Evolutionary conservation across 192 early-diverging fungal species (phyloP), one percentile per base, ranked within the genome.

Genomic region (Irineochytrium annulatum): DNA sequence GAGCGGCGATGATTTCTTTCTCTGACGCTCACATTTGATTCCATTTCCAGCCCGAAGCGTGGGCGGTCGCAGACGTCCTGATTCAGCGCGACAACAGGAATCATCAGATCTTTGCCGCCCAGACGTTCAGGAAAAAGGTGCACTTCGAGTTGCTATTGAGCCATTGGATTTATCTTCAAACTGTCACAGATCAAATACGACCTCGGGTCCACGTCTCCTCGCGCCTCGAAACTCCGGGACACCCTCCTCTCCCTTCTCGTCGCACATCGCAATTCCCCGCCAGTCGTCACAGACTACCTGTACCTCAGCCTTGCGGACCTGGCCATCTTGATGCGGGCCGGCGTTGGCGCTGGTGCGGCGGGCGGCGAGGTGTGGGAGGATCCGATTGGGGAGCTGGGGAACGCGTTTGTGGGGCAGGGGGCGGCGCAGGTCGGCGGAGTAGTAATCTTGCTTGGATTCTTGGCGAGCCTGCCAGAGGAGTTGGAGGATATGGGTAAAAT

Each of bases 81-180:
- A 71, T 97, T 16, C 81, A 79, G 43, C 60, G 76, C 24, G 74
- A 80, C 1, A 71, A 67, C 3, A 55, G 81, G 26, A 77, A 78
- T 2, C 54, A 65, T 0, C 89, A 91, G 53, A 63, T 94, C 3
- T 97, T 97, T 86, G 90, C 93, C 1, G 94, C 94, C 5, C 95
- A 97, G 70, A 97, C 91, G 14, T 75, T 97, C 49, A 77, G 92
- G 26, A 87, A 90, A 72, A 97, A 97, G 82, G 87, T 87, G 59
- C 16, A 11, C 8, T 14, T 45, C 26, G 16, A 27, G 11, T 73
- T 33, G 24, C 1, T 22, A 13, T 29, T 11, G 8, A 1, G 6
- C 32, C 24, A 11, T 32, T 61, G 32, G 22, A 48, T 52, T 11
- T 29, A 3, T 34, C 19, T 8, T 6, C 32, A 41, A 44, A 54